phyloP scores from a whole-genome alignment of 495 filamentous ascomycete genomes.

The Neurospora sp. region DNA sequence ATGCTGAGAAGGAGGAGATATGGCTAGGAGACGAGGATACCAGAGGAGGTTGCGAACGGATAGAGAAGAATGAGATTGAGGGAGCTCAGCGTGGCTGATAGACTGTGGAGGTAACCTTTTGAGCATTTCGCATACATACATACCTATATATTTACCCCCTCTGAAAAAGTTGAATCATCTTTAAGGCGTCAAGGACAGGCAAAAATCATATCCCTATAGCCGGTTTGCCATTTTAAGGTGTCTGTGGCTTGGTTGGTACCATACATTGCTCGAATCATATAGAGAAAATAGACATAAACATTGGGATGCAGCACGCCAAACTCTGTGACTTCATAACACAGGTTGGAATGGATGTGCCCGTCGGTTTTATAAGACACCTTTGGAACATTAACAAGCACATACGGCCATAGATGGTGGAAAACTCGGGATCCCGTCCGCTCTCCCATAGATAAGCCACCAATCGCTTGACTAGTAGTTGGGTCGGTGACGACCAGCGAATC shows the following conservation, averaged over 20 bases:
- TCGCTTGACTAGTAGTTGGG: constrained; percentile 34
- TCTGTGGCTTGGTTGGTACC: neutral
- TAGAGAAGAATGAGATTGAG: neutral
- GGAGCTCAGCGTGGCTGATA: neutral
- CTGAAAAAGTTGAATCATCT: neutral
- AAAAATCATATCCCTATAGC: neutral
- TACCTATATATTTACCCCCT: neutral
- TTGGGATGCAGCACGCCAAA: no score
- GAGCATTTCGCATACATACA: neutral
- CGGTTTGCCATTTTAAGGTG: neutral
- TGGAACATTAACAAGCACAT: no score
- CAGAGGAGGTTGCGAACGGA: neutral
- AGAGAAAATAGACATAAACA: neutral
- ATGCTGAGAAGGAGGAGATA: neutral
- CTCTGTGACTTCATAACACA: no score
- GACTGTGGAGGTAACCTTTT: neutral
- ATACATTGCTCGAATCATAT: neutral
- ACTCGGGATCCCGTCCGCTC: no score
- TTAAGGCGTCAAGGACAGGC: neutral
- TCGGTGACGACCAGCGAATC: constrained; percentile 31
- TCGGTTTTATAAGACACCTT: no score
- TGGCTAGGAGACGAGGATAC: neutral
- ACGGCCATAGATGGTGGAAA: no score
- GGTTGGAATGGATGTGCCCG: no score
- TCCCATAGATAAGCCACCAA: neutral